Evolutionary conservation across 371 early-diverging fungal species (phyloP).

Genomic region (Batrachochytrium dendrobatidis): DNA sequence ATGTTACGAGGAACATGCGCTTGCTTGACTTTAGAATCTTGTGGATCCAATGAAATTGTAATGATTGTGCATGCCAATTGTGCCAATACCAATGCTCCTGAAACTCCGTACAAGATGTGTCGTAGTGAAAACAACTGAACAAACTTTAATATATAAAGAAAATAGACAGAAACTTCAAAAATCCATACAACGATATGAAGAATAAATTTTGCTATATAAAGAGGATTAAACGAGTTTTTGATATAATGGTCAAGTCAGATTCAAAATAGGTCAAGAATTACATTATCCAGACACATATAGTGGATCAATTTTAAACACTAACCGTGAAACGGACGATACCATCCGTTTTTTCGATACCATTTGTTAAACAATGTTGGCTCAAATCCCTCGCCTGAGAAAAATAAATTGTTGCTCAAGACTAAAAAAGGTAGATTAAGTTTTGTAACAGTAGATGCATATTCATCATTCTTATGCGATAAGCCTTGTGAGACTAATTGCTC

Average conservation of each 20-base stretch:
- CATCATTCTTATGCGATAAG: not conserved
- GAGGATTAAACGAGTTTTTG: not conserved
- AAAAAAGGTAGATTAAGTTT: not conserved
- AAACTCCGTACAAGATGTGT: conserved; percentile 11
- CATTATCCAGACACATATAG: not conserved
- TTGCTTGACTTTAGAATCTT: conserved; percentile 43
- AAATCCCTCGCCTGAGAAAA: not conserved
- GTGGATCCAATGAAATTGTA: conserved; percentile 25
- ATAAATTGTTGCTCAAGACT: not conserved
- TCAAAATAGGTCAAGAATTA: not conserved
- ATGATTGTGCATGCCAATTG: conserved; percentile 18
- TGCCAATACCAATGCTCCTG: conserved; percentile 11
- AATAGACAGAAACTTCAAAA: not conserved
- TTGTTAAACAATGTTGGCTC: conserved; percentile 32
- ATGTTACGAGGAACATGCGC: conserved; percentile 47
- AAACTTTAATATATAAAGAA: conserved; percentile 21
- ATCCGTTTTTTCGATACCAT: conserved; percentile 54
- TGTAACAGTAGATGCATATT: not conserved
- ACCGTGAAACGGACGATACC: conserved; percentile 53
- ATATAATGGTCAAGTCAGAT: not conserved
- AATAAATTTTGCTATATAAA: not conserved
- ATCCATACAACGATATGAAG: not conserved
- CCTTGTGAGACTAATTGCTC: no score
- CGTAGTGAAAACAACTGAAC: conserved; percentile 4
- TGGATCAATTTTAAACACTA: conserved; percentile 12